These are phyloP conservation scores for Chenopodium berlandieri DNA, from an alignment of 148 eudicot genomes.

Conservation along the genomic window DNA sequence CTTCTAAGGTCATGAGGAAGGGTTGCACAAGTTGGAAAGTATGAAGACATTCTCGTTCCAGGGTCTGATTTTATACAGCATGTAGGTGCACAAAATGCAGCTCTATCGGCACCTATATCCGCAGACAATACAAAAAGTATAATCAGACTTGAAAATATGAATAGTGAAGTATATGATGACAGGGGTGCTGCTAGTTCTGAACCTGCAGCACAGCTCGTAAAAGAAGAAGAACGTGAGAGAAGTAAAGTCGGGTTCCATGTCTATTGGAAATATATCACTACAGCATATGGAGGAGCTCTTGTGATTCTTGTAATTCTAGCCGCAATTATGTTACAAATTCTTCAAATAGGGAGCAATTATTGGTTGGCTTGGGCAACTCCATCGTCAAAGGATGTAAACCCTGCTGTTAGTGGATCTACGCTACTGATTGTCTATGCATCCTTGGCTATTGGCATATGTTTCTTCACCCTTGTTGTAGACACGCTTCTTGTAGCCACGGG, in stretches of 20 bases:
- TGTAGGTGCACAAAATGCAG: constrained; percentile 2
- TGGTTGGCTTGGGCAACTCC: constrained; percentile 14
- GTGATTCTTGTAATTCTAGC: neutral
- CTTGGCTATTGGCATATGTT: constrained; percentile 10
- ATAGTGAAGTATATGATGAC: neutral
- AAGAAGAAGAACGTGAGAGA: constrained; percentile 15
- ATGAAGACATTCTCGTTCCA: neutral
- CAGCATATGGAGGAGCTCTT: constrained; percentile 1
- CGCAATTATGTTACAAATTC: neutral
- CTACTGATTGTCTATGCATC: constrained; percentile 5
- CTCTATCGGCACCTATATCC: neutral
- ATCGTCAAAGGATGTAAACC: neutral
- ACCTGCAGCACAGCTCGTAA: constrained; percentile 12
- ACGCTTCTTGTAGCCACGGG: constrained; percentile 6
- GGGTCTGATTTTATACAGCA: constrained; percentile 1
- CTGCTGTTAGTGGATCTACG: constrained; percentile 9
- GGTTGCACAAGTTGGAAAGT: neutral
- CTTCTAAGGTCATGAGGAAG: constrained; percentile 24
- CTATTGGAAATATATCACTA: constrained; percentile 12
- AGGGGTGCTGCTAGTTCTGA: neutral
- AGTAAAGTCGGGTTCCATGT: neutral
- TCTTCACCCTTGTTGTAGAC: constrained; percentile 3
- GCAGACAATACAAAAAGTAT: neutral
- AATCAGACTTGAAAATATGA: neutral
- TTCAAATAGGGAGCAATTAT: constrained; percentile 13